Conservation (phyloP, 2,329 filamentous ascomycete species). For the Nemania bipapillata region DNA sequence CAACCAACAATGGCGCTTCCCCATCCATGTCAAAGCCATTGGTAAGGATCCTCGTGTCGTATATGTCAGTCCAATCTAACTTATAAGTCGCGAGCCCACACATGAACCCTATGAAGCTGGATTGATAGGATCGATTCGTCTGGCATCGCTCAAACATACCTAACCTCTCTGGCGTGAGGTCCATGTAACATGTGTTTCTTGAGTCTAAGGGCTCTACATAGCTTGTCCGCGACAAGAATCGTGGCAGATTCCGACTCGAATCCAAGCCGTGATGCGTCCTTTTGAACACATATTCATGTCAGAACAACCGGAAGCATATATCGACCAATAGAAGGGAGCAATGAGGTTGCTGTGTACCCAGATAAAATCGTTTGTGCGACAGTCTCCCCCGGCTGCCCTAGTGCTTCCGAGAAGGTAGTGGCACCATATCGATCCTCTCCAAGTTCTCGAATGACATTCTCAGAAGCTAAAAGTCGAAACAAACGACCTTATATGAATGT, state of each 20-base stretch:
- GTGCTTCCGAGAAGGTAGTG: constrained; percentile 28
- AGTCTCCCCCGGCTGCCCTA: constrained; percentile 21
- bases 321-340: not conserved
- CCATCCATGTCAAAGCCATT: constrained; percentile 36
- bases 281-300: not conserved
- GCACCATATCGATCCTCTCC: constrained; percentile 28
- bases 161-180: constrained; percentile 38
- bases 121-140: constrained; percentile 46
- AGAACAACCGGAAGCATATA: not conserved
- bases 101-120: constrained; percentile 53
- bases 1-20: constrained; percentile 49
- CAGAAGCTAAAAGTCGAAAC: constrained; percentile 30
- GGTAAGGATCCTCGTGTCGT: constrained; percentile 43
- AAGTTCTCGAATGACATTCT: constrained; percentile 31
- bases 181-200: constrained; percentile 41
- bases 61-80: constrained; percentile 52
- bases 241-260: constrained; percentile 49
- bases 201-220: constrained; percentile 51
- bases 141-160: constrained; percentile 52
- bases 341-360: constrained; percentile 18
- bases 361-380: constrained; percentile 31
- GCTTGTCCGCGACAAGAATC: constrained; percentile 50
- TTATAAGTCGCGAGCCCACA: constrained; percentile 50
- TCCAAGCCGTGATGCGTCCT: constrained; percentile 50
- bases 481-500: constrained; percentile 28